Evolutionary conservation across 306 rosid species (phyloP).

Genomic region (Amphicarpaea edgeworthii): DNA sequence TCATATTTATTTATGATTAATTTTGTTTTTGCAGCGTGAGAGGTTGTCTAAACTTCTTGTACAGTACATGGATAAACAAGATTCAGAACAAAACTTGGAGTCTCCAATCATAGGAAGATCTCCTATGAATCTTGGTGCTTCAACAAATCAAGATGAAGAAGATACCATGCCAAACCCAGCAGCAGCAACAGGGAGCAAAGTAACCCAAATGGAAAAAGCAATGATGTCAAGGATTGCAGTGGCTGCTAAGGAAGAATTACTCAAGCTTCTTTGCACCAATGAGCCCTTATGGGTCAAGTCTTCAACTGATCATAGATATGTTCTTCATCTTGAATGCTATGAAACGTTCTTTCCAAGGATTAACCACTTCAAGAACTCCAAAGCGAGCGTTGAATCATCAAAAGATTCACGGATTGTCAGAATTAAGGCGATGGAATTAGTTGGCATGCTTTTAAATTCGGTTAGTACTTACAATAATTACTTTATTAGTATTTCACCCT

Average conservation of each 20-base stretch:
- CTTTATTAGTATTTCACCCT: not conserved
- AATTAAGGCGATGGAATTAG: constrained; percentile 51
- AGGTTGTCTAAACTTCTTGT: constrained; percentile 51
- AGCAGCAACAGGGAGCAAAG: constrained; percentile 2
- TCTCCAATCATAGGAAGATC: constrained; percentile 28
- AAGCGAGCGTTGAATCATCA: constrained; percentile 60
- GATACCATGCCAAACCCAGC: not conserved
- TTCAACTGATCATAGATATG: constrained; percentile 26
- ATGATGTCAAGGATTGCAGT: constrained; percentile 53
- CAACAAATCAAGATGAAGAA: constrained; percentile 7
- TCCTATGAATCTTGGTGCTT: constrained; percentile 19
- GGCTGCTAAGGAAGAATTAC: constrained; percentile 58
- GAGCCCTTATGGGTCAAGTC: constrained; percentile 69
- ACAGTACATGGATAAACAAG: constrained; percentile 50
- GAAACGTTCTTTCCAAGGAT: constrained; percentile 48
- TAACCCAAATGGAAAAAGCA: constrained; percentile 51
- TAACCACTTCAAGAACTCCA: constrained; percentile 44
- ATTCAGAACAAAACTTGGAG: constrained; percentile 30
- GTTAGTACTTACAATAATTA: constrained; percentile 48
- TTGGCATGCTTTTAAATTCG: constrained; percentile 61
- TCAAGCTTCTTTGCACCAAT: constrained; percentile 45
- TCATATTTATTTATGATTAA: not conserved
- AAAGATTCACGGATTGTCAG: constrained; percentile 61
- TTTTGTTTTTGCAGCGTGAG: constrained; percentile 59
- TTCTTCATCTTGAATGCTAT: constrained; percentile 57